Evolutionary conservation across 169 alveolate genomes (phyloP), one percentile per base, ranked within the genome.

Genomic region (Babesia divergens): DNA sequence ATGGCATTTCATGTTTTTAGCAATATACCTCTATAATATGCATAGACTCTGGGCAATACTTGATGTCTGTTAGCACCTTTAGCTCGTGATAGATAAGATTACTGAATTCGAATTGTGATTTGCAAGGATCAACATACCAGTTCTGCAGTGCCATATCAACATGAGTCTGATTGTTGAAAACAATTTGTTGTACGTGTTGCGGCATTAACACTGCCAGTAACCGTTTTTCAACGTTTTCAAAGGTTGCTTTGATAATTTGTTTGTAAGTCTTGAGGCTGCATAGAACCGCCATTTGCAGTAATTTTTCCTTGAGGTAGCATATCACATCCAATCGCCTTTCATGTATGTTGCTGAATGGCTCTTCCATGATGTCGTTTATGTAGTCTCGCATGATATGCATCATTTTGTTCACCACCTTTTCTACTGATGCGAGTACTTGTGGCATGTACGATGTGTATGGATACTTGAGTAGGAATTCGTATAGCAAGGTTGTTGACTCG

Each of bases 261-360:
- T 56, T 53, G 52, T 77, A 77, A 7, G 58, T 28, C 18, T 62
- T 67, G 59, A 8, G 50, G 66, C 74, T 77, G 49, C 86, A 66
- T 43, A 50, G 65, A 38, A 69, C 82, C 37, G 80, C 70, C 42
- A 77, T 32, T 42, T 77, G 77, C 11, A 65, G 5, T 6, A 74
- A 11, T 20, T 74, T 74, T 18, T 74, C 44, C 43, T 38, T 62
- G 8, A 74, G 38, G 24, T 11, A 16, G 13, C n/a, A 37, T 37
- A 68, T 29, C 28, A 77, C 59, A 4, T 77, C 82, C 47, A 77
- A 49, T 9, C 60, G 74, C 31, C 34, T 56, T 29, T 68, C 70
- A 60, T 77, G 80, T 32, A 77, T 24, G 38, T 20, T 37, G 26
- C 64, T 59, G 65, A 77, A 77, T 20, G 86, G 74, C 46, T 77